Base-by-base conservation (phyloP, 768 basidiomycete genomes). In the Candolleomyces aberdarensis region DNA sequence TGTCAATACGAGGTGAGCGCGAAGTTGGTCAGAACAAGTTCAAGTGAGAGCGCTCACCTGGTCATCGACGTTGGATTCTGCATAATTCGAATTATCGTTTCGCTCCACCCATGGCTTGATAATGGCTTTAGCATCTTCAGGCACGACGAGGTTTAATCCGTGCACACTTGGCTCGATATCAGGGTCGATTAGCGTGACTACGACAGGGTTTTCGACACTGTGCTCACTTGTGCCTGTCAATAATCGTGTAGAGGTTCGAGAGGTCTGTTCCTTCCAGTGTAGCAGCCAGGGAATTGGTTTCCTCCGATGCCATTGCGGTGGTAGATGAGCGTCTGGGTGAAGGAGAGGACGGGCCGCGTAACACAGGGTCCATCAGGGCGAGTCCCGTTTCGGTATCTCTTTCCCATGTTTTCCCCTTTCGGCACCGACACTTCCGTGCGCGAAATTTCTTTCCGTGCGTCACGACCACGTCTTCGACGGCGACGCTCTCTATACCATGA, bases 41-140 rank as follows among this genome's bases (percentile, higher is more conserved):
- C 32, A 56, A 29, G 22, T 26, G 40, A 11, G 44, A 49, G 11
- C 19, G 58, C 20, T 53, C 62, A 90, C 92, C 83, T 94, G 91
- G 68, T 94, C 92, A 64, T 94, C 92, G 14, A 93, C 92, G 36
- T 85, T 87, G 0, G 92, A 93, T 19, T 94, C 88, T 14, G 85
- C 86, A 62, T 76, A 93, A 63, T 77, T 80, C 3, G 73, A 73
- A 11, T 82, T 86, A 54, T 88, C 85, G 22, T 94, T 89, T 49
- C 92, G 77, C 65, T 89, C 79, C 59, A 87, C 82, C 92, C 92
- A 94, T 3, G 88, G 85, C 72, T 94, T 94, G 62, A 94, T 88
- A 41, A 92, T 72, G 14, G 76, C 82, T 63, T 84, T 86, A 1
- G 92, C 92, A 65, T 88, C 82, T 70, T 94, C 92, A 26, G 92